Base-by-base conservation (phyloP, 345 rosid species). In the Nasturtium officinale region DNA sequence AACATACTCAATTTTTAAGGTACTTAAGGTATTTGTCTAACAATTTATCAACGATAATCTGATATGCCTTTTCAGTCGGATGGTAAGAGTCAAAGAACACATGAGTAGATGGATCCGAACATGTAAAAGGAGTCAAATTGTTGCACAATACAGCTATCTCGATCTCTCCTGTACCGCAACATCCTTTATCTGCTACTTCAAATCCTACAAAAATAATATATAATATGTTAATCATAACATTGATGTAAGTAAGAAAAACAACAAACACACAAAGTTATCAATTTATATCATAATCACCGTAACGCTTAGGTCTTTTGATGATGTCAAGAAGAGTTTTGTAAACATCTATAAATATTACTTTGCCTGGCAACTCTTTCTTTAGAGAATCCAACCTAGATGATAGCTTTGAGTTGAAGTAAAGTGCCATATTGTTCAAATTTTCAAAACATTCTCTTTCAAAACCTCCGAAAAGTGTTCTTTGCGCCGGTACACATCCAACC, bases 111-210 rank as follows among this genome's bases (percentile, higher is more conserved):
- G 79, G 18, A 75, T 68, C 57, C 17, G 65, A 61, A 23, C 79
- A 75, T 37, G 79, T 75, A n/a, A 61, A 75, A 16, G 79, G 79
- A 40, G 64, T 52, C 21, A 61, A 0, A 16, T 53, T 45, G 33
- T 68, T 75, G 74, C 74, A 75, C 70, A 68, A 61, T 16, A 2
- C 69, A 17, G 8, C 26, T 21, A 68, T 5, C 40, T 23, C 69
- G 9, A 68, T 25, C 17, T 0, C 6, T 35, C 75, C 75, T 20
- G 65, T 69, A 45, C 70, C 79, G 48, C 75, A 75, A 43, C 79
- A 76, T 62, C 75, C 70, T 76, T 25, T 76, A 45, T 76, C 79
- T 61, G 79, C 79, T 43, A 69, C 75, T 62, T 76, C 25, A 69
- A 76, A 69, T 21, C 79, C 79, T 68, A 48, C 59, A 67, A 50